Percentiles rank a stretch among this genome's conserved stretches.
Evolutionary conservation across 306 rosid species (phyloP).

Genomic region (Dalbergia cochinchinensis): DNA sequence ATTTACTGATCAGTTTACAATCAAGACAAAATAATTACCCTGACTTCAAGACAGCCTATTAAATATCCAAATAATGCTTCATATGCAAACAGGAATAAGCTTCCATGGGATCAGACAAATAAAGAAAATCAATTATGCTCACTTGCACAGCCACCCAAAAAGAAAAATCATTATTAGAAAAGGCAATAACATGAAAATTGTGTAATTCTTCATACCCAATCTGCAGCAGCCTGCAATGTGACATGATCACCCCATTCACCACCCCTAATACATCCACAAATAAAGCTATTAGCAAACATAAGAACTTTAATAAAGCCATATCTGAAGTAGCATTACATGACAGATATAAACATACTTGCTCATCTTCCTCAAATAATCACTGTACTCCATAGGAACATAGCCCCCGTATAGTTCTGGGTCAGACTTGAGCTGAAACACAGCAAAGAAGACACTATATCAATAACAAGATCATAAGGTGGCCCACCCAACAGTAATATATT

Average conservation of each 20-base stretch:
- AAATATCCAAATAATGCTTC: slow-evolving; percentile 28
- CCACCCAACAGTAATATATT: neutral
- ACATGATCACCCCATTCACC: slow-evolving; percentile 99
- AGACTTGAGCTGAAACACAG: slow-evolving; percentile 65
- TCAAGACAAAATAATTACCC: neutral
- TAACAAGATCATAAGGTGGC: slow-evolving; percentile 30
- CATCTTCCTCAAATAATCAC: slow-evolving; percentile 85
- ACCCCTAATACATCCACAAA: slow-evolving; percentile 68
- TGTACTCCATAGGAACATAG: slow-evolving; percentile 86
- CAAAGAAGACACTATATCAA: slow-evolving; percentile 29
- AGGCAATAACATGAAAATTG: slow-evolving; percentile 33
- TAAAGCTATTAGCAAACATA: slow-evolving; percentile 40
- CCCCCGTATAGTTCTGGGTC: slow-evolving; percentile 69
- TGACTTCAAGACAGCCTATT: slow-evolving; percentile 22
- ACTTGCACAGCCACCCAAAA: slow-evolving; percentile 4
- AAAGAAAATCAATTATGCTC: neutral
- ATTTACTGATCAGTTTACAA: neutral
- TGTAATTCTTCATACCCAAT: slow-evolving; percentile 69
- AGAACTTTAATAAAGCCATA: slow-evolving; percentile 25
- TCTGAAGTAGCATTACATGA: slow-evolving; percentile 19
- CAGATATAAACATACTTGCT: slow-evolving; percentile 67
- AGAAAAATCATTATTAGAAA: neutral
- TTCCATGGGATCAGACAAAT: neutral
- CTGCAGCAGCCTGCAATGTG: slow-evolving; percentile 98
- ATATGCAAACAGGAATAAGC: slow-evolving; percentile 25